Evolutionary conservation across 257 asterid species (phyloP).

Genomic region (Ehretia macrophylla): DNA sequence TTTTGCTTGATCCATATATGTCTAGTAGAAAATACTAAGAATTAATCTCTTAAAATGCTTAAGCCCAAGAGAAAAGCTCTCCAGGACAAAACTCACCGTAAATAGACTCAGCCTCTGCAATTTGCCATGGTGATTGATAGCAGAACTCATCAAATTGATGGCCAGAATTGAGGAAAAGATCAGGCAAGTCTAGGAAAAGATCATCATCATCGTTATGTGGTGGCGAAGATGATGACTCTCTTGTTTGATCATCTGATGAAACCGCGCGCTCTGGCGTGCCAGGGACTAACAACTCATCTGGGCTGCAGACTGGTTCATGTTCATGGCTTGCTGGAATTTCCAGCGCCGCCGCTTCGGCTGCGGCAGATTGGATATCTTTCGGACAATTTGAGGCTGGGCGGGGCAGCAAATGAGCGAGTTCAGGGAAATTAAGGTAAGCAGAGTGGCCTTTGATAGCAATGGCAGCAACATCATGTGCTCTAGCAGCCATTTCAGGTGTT

Average conservation of each 20-base stretch:
- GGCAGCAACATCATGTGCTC: conserved; percentile 53
- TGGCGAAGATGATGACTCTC: conserved; percentile 18
- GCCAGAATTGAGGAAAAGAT: conserved; percentile 32
- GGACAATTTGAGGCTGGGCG: conserved; percentile 33
- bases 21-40: too few species aligned
- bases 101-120: conserved; percentile 10
- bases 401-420: conserved; percentile 27
- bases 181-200: conserved; percentile 58
- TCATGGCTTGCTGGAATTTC: conserved; percentile 3
- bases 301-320: too few species aligned
- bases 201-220: conserved; percentile 29
- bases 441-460: conserved; percentile 39
- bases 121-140: conserved; percentile 12
- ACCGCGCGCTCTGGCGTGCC: conserved; percentile 21
- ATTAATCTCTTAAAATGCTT: background rate
- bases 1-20: too few species aligned
- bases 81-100: conserved; percentile 23
- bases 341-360: conserved; percentile 36
- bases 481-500: conserved; percentile 51
- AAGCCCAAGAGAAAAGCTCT: conserved; percentile 23
- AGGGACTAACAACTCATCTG: conserved; percentile 8
- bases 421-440: conserved; percentile 47
- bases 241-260: conserved; percentile 9
- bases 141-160: conserved; percentile 19
- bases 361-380: conserved; percentile 44